A percentile compares a stretch with the other conserved stretches of the same genome.
phyloP scores from a whole-genome alignment of 1,284 basidiomycete genomes.

The Mycena citricolor region DNA sequence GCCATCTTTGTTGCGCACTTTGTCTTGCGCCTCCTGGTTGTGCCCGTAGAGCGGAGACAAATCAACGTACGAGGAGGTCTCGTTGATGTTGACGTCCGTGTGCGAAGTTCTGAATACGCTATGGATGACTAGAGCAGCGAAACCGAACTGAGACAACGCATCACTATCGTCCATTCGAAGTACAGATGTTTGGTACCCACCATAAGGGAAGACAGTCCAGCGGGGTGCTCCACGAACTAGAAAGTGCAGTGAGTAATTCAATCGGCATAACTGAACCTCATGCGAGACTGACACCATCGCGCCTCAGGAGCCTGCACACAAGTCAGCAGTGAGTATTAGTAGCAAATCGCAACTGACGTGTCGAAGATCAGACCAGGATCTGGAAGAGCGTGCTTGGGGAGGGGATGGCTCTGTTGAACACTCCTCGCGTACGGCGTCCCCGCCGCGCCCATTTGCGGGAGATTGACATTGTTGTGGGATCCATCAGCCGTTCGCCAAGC shows the following conservation, averaged over 20 bases:
- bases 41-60: conserved; percentile 79
- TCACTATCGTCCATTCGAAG: neutral
- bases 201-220: conserved; percentile 75
- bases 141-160: conserved; percentile 49
- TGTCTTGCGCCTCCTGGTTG: conserved; percentile 59
- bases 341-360: conserved; percentile 23
- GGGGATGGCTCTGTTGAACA: conserved; percentile 68
- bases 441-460: conserved; percentile 73
- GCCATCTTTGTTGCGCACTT: conserved; percentile 58
- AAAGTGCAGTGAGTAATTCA: conserved; percentile 5
- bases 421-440: conserved; percentile 75
- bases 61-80: conserved; percentile 87
- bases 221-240: conserved; percentile 75
- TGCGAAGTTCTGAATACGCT: conserved; percentile 56
- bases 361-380: conserved; percentile 81
- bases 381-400: conserved; percentile 67
- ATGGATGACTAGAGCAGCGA: conserved; percentile 81
- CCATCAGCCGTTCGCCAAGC: conserved; percentile 74
- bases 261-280: neutral
- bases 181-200: neutral
- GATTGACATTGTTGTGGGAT: conserved; percentile 68
- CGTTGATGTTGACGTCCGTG: conserved; percentile 66
- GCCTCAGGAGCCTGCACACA: conserved; percentile 45
- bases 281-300: conserved; percentile 47
- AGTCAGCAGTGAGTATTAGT: conserved; percentile 6